Percentiles rank a stretch among this genome's conserved stretches.
These are phyloP conservation scores for California macrophylla DNA, from an alignment of 441 rosid genomes.

Conservation along the genomic window DNA sequence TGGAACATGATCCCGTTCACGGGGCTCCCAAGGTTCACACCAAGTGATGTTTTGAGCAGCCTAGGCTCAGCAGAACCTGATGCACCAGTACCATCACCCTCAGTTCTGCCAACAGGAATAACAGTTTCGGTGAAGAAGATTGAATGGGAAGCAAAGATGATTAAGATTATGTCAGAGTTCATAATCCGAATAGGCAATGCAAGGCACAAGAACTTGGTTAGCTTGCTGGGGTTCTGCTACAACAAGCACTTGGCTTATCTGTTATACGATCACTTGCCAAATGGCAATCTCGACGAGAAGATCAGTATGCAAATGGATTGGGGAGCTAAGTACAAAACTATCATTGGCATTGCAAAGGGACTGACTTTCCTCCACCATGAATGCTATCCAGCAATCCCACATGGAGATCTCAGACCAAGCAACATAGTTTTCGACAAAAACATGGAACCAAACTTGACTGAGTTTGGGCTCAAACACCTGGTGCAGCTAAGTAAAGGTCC, in stretches of 20 bases:
- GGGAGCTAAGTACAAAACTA: constrained; percentile 48
- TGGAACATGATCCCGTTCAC: constrained; percentile 72
- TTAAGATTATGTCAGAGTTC: constrained; percentile 32
- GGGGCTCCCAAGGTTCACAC: constrained; percentile 68
- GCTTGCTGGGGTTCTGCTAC: constrained; percentile 81
- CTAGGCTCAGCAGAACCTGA: constrained; percentile 35
- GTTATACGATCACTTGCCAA: constrained; percentile 62
- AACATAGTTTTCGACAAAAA: constrained; percentile 57
- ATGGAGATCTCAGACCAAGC: constrained; percentile 66
- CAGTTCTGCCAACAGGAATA: constrained; percentile 74
- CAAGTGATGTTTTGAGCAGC: constrained; percentile 62
- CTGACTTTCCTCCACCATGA: constrained; percentile 86
- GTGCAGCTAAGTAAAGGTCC: constrained; percentile 30
- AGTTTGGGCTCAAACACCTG: constrained; percentile 55
- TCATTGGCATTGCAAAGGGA: constrained; percentile 67
- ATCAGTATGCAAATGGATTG: constrained; percentile 47
- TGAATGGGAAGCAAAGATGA: constrained; percentile 41
- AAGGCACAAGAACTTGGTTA: constrained; percentile 64
- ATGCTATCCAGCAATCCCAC: constrained; percentile 75
- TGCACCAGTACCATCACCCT: constrained; percentile 27
- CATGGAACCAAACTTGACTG: constrained; percentile 66
- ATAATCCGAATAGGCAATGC: constrained; percentile 52
- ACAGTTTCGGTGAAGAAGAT: constrained; percentile 59
- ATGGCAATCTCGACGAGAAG: constrained; percentile 61
- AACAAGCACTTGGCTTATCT: constrained; percentile 60